These are phyloP conservation scores for Eutypella sp. DNA, from an alignment of 2,329 filamentous ascomycete species.

Conservation along the genomic window DNA sequence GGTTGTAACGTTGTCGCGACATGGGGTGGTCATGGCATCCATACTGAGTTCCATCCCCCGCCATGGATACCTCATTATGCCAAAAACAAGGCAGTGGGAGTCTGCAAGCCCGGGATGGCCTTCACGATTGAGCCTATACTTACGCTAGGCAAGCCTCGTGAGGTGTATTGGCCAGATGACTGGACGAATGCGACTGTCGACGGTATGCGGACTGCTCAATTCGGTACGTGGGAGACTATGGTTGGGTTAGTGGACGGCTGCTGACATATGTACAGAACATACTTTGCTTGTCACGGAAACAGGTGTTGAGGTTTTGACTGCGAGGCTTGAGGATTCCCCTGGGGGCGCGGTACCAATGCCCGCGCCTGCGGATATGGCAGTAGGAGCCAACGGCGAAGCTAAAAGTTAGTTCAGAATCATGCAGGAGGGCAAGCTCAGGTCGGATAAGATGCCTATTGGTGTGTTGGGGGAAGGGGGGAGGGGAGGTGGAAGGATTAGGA, in stretches of 20 bases:
- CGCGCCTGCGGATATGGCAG: too few species aligned
- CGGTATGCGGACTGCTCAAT: constrained; percentile 82
- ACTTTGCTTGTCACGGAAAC: constrained; percentile 78
- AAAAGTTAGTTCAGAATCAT: too few species aligned
- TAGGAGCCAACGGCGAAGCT: too few species aligned
- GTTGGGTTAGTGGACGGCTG: neutral
- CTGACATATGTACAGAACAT: constrained; percentile 50
- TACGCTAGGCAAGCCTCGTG: constrained; percentile 77
- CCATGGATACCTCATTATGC: constrained; percentile 94
- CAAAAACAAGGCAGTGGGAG: constrained; percentile 92
- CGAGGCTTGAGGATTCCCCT: constrained; percentile 63
- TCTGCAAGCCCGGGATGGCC: constrained; percentile 90
- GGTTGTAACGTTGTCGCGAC: constrained; percentile 85
- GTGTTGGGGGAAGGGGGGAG: too few species aligned
- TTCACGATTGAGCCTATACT: constrained; percentile 99
- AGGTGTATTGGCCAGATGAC: constrained; percentile 95
- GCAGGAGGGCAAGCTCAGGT: too few species aligned
- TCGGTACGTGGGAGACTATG: constrained; percentile 53
- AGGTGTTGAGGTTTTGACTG: constrained; percentile 75
- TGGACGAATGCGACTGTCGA: constrained; percentile 93
- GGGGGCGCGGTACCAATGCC: constrained; percentile 64
- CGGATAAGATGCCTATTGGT: too few species aligned
- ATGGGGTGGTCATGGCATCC: constrained; percentile 92
- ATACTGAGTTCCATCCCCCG: constrained; percentile 83
- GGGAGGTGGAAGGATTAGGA: too few species aligned